Evolutionary conservation across 768 basidiomycete genomes (phyloP), one percentile per base, ranked within the genome.

Genomic region (Leccinum sublutescens): DNA sequence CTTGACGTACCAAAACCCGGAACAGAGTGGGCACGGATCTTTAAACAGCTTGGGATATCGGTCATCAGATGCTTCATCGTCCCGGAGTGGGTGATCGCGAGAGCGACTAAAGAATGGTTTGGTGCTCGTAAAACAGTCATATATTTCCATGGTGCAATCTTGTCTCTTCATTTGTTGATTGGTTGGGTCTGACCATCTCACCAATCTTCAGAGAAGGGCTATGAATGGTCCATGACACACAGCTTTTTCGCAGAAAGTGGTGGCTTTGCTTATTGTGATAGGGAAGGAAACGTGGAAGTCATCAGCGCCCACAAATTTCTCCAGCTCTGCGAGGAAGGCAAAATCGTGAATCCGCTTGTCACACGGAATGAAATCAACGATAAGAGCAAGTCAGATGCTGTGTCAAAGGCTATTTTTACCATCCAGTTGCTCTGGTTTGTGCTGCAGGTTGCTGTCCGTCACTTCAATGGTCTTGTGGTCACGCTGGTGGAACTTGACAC

Each of bases 201-300:
- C 9, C 31, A 2, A 33, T 40, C 40, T 40, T n/a, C n/a, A 40
- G 40, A 40, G 15, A 9, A 40, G 8, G 40, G 40, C 1, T 40
- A 40, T 4, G 40, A 17, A 40, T 40, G 14, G 40, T 40, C 40
- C 6, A 40, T 40, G 40, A 40, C 31, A 33, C 31, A 33, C 11
- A 33, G 31, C 10, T 11, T 11, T 15, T 40, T 40, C 8, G 40
- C 40, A 40, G 0, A n/a, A 3, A n/a, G 6, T 2, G 40, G 40
- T 40, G 40, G 40, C n/a, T 40, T 40, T n/a, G 40, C 7, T 40
- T n/a, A n/a, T 40, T 9, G 40, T 33, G 31, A 33, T n/a, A 40
- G 0, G n/a, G 5, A 17, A n/a, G 40, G 40, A n/a, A 8, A 7
- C 0, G 8, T n/a, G 0, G 1, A 40, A n/a, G n/a, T n/a, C 17